phyloP scores from a whole-genome alignment of 2,329 filamentous ascomycete species.

The Curvularia verruculosa region DNA sequence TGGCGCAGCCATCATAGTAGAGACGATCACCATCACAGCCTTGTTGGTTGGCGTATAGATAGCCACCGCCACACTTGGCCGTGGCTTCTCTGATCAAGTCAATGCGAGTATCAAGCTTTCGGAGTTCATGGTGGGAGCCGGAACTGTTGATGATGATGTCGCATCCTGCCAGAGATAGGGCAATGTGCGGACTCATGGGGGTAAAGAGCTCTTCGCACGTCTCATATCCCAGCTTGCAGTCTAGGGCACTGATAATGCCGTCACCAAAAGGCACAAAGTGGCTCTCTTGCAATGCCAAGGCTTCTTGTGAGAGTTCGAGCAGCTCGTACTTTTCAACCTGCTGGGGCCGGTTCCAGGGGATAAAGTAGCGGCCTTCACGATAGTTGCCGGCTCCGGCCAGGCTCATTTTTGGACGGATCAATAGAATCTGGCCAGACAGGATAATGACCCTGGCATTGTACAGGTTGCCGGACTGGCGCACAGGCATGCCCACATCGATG shows the following conservation, averaged over 20 bases:
- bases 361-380: slow-evolving; percentile 50
- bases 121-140: slow-evolving; percentile 67
- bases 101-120: slow-evolving; percentile 69
- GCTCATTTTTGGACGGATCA: slow-evolving; percentile 74
- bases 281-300: slow-evolving; percentile 62
- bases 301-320: slow-evolving; percentile 47
- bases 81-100: slow-evolving; percentile 71
- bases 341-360: slow-evolving; percentile 44
- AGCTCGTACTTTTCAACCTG: slow-evolving; percentile 70
- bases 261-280: slow-evolving; percentile 71
- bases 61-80: slow-evolving; percentile 56
- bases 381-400: slow-evolving; percentile 72
- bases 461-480: slow-evolving; percentile 65
- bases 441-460: slow-evolving; percentile 68
- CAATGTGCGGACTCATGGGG: slow-evolving; percentile 8
- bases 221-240: slow-evolving; percentile 50
- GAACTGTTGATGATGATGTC: slow-evolving; percentile 69
- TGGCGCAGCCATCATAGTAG: slow-evolving; percentile 58
- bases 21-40: slow-evolving; percentile 52
- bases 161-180: neutral
- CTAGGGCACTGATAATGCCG: slow-evolving; percentile 64
- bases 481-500: slow-evolving; percentile 41
- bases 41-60: slow-evolving; percentile 66
- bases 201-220: slow-evolving; percentile 17
- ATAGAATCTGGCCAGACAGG: slow-evolving; percentile 69